These are phyloP conservation scores for Blastocystis sp. DNA, from an alignment of 352 stramenopile species.

Conservation along the genomic window DNA sequence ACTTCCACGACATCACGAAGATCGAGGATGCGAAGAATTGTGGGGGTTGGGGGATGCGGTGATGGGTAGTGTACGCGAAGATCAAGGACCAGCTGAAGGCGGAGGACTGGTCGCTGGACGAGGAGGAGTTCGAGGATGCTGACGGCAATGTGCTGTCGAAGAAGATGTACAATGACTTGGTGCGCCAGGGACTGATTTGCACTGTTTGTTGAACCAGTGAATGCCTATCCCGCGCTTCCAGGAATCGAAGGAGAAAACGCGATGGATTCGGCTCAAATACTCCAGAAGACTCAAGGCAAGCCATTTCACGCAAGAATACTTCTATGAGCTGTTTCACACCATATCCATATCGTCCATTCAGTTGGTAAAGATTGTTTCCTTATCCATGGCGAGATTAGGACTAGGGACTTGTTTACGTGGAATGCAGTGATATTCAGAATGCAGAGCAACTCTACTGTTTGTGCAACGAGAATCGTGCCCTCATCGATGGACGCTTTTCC, in stretches of 20 bases:
- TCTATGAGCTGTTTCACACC: constrained; percentile 33
- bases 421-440: neutral
- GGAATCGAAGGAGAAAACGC: neutral
- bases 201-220: neutral
- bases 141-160: constrained; percentile 95
- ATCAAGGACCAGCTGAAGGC: constrained; percentile 87
- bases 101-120: constrained; percentile 87
- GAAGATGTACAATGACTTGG: constrained; percentile 95
- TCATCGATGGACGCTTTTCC: constrained; percentile 15
- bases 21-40: constrained; percentile 89
- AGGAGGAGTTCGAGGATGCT: constrained; percentile 98
- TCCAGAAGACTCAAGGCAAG: neutral
- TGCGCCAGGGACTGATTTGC: constrained; percentile 87
- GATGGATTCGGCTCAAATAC: constrained; percentile 24
- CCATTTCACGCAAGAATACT: constrained; percentile 34
- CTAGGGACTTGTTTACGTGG: constrained; percentile 29
- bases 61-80: constrained; percentile 85
- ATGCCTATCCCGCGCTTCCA: neutral
- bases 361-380: constrained; percentile 26
- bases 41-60: constrained; percentile 73
- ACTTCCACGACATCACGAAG: constrained; percentile 97
- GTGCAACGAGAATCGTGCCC: neutral
- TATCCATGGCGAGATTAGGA: neutral
- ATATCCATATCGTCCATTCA: neutral
- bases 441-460: neutral